Base-by-base conservation (phyloP, 2,329 filamentous ascomycete species). In the Trichoderma citrinoviride region DNA sequence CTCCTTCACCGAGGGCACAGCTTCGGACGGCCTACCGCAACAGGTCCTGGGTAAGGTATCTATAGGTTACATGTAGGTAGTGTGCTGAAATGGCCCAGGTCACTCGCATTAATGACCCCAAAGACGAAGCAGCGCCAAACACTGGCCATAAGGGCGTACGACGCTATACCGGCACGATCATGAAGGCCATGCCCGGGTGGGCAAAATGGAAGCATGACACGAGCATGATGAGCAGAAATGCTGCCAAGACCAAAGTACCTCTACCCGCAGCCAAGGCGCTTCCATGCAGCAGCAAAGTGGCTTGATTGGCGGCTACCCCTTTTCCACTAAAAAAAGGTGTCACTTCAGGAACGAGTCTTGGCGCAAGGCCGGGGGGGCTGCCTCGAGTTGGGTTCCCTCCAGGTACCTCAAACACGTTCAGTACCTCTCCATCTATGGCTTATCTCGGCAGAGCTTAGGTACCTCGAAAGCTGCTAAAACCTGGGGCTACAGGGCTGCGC, bases 331-430 rank as follows among this genome's bases (percentile, higher is more conserved):
- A 47, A 50, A 53, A 56, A 47, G 64, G n/a, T 63, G 58, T 65
- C 64, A 63, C 56, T 52, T 63, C 64, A 65, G 64, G 64, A 61
- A 65, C 64, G 58, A 61, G 58, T 55, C 64, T 62, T 65, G 56
- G 64, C 55, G 56, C 47, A 25, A 25, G 21, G 40, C 58, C 23
- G 62, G 55, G 64, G 29, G 15, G 27, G n/a, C n/a, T n/a, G n/a
- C n/a, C n/a, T n/a, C n/a, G n/a, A n/a, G 12, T 12, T 5, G 33
- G 19, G 46, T 58, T 27, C 23, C 29, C 41, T 50, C 29, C 12
- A 65, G 37, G 64, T 66, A 66, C 53, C 37, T 2, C 12, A n/a
- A n/a, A n/a, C 21, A 7, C n/a, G 40, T 37, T 25, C 23, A 52
- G 37, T 66, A 66, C 64, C 37, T 56, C 37, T n/a, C 10, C 5